These are phyloP conservation scores for Apiotrichum laibachii DNA, from an alignment of 1,284 basidiomycete species.

Conservation along the genomic window DNA sequence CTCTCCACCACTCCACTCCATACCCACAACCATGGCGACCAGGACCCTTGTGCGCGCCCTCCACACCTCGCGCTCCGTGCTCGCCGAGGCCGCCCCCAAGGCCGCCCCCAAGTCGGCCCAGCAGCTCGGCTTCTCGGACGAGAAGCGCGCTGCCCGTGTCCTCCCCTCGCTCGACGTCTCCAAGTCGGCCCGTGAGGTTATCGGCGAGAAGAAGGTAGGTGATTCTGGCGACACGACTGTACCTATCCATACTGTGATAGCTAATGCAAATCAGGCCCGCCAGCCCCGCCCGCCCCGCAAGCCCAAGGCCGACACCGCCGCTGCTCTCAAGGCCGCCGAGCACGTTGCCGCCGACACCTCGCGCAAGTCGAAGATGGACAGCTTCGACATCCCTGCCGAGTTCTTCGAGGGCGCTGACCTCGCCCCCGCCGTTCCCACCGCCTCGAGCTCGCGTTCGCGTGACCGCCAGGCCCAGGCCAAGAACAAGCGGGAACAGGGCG, in stretches of 20 bases:
- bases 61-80: constrained; percentile 8
- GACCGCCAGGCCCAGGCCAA: background rate
- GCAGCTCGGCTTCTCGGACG: constrained; percentile 9
- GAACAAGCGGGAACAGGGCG: too few relatives aligned
- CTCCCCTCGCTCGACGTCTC: constrained; percentile 12
- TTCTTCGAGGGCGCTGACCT: constrained; percentile 15
- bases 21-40: constrained; percentile 12
- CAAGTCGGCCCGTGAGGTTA: background rate
- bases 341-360: background rate
- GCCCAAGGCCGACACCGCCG: background rate
- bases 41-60: constrained; percentile 13
- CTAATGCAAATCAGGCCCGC: background rate
- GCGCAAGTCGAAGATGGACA: background rate
- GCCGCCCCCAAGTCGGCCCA: background rate
- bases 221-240: background rate
- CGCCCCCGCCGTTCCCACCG: background rate
- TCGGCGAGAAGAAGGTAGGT: background rate
- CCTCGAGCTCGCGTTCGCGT: constrained; percentile 1
- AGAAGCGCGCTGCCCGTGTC: constrained; percentile 8
- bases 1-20: background rate
- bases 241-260: too few relatives aligned
- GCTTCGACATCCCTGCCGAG: constrained; percentile 6
- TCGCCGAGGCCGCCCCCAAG: background rate
- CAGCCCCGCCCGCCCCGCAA: background rate
- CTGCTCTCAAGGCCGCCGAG: background rate